Conservation (phyloP, 2,329 filamentous ascomycete species). For the Fusarium sp. region DNA sequence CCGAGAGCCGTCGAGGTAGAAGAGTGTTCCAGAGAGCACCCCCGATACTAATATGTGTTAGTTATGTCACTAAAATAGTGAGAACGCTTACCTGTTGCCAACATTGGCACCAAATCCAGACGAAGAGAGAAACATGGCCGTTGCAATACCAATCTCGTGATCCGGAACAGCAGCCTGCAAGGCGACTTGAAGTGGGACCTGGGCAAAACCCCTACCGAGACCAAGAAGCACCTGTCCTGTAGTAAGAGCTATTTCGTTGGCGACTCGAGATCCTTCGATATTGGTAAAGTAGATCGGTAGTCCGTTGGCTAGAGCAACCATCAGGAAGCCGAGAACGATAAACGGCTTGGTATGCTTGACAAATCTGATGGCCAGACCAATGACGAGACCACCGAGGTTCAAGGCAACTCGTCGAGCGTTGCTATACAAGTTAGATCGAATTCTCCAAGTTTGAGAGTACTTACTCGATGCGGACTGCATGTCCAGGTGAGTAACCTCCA, state of each 20-base stretch:
- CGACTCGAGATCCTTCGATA: conserved; percentile 16
- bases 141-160: conserved; percentile 27
- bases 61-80: neutral
- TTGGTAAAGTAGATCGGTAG: conserved; percentile 33
- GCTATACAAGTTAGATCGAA: neutral
- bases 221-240: conserved; percentile 26
- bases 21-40: conserved; percentile 36
- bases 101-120: conserved; percentile 31
- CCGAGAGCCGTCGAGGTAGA: conserved; percentile 1
- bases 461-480: conserved; percentile 25
- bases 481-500: conserved; percentile 26
- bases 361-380: conserved; percentile 18
- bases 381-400: conserved; percentile 13
- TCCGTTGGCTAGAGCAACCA: conserved; percentile 29
- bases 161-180: conserved; percentile 22
- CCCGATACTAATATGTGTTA: conserved; percentile 17
- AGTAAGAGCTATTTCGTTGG: conserved; percentile 29
- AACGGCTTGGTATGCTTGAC: conserved; percentile 31
- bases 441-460: neutral
- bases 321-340: conserved; percentile 12
- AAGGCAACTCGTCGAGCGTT: conserved; percentile 28
- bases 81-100: neutral
- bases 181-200: conserved; percentile 17
- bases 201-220: conserved; percentile 20
- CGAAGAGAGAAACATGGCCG: conserved; percentile 26